A percentile compares a stretch with the other conserved stretches of the same genome.
These are phyloP conservation scores for Bertia moriformis DNA, from an alignment of 2,329 filamentous ascomycete genomes.

Conservation along the genomic window DNA sequence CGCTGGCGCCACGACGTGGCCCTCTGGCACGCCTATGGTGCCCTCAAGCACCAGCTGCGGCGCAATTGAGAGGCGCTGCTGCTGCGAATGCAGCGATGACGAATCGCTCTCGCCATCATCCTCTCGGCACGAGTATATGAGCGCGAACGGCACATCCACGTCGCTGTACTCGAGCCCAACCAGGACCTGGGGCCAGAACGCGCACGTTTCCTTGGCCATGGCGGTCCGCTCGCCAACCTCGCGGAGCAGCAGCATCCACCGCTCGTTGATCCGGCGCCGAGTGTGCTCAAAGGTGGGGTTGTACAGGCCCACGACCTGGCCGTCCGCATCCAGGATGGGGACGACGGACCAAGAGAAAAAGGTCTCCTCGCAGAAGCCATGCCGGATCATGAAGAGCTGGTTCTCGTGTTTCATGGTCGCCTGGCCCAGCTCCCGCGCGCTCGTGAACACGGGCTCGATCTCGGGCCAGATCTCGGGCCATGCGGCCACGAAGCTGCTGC, in stretches of 20 bases:
- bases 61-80: conserved; percentile 38
- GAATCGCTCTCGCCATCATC: conserved; percentile 60
- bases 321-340: conserved; percentile 60
- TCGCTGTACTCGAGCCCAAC: conserved; percentile 60
- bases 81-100: conserved; percentile 58
- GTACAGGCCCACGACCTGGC: conserved; percentile 61
- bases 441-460: conserved; percentile 53
- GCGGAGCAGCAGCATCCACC: conserved; percentile 64
- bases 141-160: conserved; percentile 59
- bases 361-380: conserved; percentile 60
- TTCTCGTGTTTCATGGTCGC: conserved; percentile 78
- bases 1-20: conserved; percentile 43
- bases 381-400: conserved; percentile 56
- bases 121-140: conserved; percentile 63
- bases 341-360: conserved; percentile 77
- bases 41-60: conserved; percentile 59
- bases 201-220: conserved; percentile 54
- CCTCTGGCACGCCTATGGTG: conserved; percentile 50
- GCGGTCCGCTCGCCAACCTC: conserved; percentile 67
- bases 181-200: conserved; percentile 60
- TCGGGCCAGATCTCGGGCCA: conserved; percentile 67
- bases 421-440: conserved; percentile 55
- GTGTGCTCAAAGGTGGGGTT: conserved; percentile 76
- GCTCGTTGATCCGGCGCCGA: conserved; percentile 60
- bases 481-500: conserved; percentile 49